Conservation (phyloP, 2,329 filamentous ascomycete genomes). For the Pseudodiploospora longispora region DNA sequence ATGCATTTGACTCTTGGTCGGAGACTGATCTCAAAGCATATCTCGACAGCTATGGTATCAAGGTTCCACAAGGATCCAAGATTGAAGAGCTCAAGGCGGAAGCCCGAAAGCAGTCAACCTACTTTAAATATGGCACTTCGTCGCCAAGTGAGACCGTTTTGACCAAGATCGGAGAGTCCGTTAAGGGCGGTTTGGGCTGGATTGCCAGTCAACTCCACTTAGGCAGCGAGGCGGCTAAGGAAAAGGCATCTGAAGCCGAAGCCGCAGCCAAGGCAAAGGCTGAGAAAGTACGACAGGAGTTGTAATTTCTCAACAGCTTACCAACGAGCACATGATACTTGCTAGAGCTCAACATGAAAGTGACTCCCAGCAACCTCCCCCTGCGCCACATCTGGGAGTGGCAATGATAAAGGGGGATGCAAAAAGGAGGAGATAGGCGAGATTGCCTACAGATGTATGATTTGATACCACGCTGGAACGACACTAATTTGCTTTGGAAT, state of each 20-base stretch:
- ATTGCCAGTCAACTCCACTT: slow-evolving; percentile 38
- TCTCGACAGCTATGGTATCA: slow-evolving; percentile 68
- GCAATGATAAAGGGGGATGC: background rate
- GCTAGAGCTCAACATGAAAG: too few relatives aligned
- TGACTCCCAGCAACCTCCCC: too few relatives aligned
- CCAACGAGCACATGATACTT: too few relatives aligned
- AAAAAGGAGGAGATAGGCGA: background rate
- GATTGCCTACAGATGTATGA: background rate
- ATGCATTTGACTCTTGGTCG: slow-evolving; percentile 65
- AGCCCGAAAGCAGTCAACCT: slow-evolving; percentile 65
- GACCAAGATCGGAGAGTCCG: slow-evolving; percentile 50
- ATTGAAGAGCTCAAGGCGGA: slow-evolving; percentile 62
- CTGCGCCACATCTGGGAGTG: too few relatives aligned
- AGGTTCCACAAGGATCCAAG: slow-evolving; percentile 58
- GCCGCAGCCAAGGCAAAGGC: slow-evolving; percentile 20
- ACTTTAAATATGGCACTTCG: slow-evolving; percentile 68
- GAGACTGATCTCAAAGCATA: slow-evolving; percentile 69
- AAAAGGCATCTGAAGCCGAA: slow-evolving; percentile 34
- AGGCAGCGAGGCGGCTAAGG: slow-evolving; percentile 39
- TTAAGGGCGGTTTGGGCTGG: slow-evolving; percentile 44
- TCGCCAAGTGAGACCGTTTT: slow-evolving; percentile 57
- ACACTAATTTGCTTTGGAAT: too few relatives aligned
- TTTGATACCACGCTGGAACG: too few relatives aligned
- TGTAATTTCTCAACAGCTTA: slow-evolving; percentile 26
- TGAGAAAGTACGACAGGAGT: slow-evolving; percentile 37